Base-by-base conservation (phyloP, 768 basidiomycete species). In the Rhodotorula kratochvilovae region DNA sequence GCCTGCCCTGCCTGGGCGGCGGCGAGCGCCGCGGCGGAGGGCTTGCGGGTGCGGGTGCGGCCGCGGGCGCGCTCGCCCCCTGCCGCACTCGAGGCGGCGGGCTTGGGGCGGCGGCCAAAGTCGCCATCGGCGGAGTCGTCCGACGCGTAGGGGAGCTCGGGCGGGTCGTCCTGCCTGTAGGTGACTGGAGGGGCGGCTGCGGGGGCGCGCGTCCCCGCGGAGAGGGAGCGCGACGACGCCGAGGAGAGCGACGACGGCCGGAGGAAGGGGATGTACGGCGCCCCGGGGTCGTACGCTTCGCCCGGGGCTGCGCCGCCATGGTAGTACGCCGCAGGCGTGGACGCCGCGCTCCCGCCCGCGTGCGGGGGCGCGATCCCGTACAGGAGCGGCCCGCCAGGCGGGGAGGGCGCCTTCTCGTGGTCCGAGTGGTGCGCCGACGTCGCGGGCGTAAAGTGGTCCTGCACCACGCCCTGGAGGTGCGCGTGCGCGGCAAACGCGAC, bases 201-300 rank as follows among this genome's bases (percentile, higher is more conserved):
- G 25, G 48, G 48, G 2, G 48, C 48, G n/a, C 51, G 51, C n/a
- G 51, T 29, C 13, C 51, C 51, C 5, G 51, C 51, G 12, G n/a
- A 29, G 12, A 53, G 51, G 11, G 51, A 53, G 51, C 51, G 51
- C n/a, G 51, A 53, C 51, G 51, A 53, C n/a, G 51, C 51, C 31
- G 43, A 25, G 4, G 51, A 33, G 42, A 54, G 10, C 27, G 60
- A 55, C 25, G 46, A 16, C 1, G 51, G 42, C 36, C 48, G 45
- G 36, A 66, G 55, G 25, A 33, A 48, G 29, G 33, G 60, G 66
- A 67, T 67, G 58, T 66, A 66, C 16, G 65, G 56, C 46, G 58
- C 57, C 12, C 36, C 29, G 1, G 65, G 65, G 56, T 23, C 48
- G 57, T 66, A 66, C 31, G n/a, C 65, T 15, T 21, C 56, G 33